Base-by-base conservation (phyloP, 1,284 basidiomycete genomes). In the Golubevia sp. region DNA sequence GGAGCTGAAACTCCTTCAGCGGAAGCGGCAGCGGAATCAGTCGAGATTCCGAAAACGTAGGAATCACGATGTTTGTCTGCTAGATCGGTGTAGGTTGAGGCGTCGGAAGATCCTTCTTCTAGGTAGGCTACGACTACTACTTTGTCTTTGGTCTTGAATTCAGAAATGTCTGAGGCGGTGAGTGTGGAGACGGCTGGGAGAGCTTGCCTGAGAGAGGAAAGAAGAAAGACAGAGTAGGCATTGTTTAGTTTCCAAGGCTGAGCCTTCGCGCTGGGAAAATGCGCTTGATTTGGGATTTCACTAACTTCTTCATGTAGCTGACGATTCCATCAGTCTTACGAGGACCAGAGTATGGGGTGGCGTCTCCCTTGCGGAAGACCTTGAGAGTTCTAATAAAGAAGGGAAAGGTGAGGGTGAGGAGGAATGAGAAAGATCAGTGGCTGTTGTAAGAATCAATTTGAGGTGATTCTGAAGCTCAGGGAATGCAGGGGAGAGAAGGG, bases 241-340 rank as follows among this genome's bases (percentile, higher is more conserved):
- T 49, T n/a, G 24, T n/a, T n/a, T n/a, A n/a, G n/a, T n/a, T n/a
- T n/a, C n/a, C n/a, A n/a, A 49, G 48, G 48, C 18, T 23, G 18
- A 49, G 48, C n/a, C n/a, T n/a, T n/a, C n/a, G n/a, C n/a, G n/a
- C n/a, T n/a, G n/a, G n/a, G n/a, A n/a, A n/a, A n/a, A n/a, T n/a
- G n/a, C n/a, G 48, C 18, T 23, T 49, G n/a, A n/a, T n/a, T n/a
- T n/a, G n/a, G n/a, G n/a, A n/a, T n/a, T n/a, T n/a, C n/a, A 86
- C 91, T 76, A 72, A 94, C 94, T 99, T 98, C 87, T 89, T 85
- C 97, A 99, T 98, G 88, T 98, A 98, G 84, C 90, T 91, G 84
- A 98, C 87, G 80, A 99, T 99, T 30, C 97, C 96, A 73, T 99
- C 97, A 18, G 94, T 91, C 86, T 97, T 93, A 64, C 97, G 89